These are phyloP conservation scores for Staphylotrichum longicolle DNA, from an alignment of 495 filamentous ascomycete species.

Conservation along the genomic window DNA sequence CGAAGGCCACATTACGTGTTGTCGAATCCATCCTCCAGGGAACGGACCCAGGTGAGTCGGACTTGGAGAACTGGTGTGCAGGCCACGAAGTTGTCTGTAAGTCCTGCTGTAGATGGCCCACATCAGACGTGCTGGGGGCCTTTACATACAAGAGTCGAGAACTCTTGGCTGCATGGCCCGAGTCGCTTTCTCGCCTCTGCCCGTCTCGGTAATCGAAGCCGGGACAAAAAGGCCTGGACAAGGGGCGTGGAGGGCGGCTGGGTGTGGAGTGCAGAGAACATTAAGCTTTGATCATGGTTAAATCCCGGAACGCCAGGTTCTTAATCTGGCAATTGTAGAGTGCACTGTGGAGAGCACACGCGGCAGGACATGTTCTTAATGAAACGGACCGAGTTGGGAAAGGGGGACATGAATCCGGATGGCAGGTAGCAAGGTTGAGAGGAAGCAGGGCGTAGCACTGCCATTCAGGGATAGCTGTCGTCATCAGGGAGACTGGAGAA, in stretches of 20 bases:
- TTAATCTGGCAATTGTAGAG: background rate
- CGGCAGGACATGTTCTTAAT: background rate
- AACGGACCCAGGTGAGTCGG: too few relatives aligned
- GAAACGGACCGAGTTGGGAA: background rate
- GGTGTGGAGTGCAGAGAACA: background rate
- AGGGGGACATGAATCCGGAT: too few relatives aligned
- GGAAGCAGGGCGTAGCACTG: too few relatives aligned
- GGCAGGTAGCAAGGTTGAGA: too few relatives aligned
- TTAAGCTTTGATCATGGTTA: too few relatives aligned
- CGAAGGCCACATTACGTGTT: conserved; percentile 13
- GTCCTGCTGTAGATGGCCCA: too few relatives aligned
- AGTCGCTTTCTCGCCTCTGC: background rate
- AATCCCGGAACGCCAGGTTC: too few relatives aligned
- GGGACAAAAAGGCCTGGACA: background rate
- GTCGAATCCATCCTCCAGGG: background rate
- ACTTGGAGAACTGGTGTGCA: too few relatives aligned
- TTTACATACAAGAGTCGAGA: background rate
- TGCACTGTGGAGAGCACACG: background rate
- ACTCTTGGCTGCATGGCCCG: conserved; percentile 5
- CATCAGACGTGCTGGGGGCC: too few relatives aligned
- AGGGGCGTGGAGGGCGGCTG: background rate
- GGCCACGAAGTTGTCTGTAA: too few relatives aligned
- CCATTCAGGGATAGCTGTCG: background rate
- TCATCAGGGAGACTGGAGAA: too few relatives aligned
- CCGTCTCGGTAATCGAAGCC: background rate